These are phyloP conservation scores for Fusarium chuoi DNA, from an alignment of 2,329 filamentous ascomycete species.

Conservation along the genomic window DNA sequence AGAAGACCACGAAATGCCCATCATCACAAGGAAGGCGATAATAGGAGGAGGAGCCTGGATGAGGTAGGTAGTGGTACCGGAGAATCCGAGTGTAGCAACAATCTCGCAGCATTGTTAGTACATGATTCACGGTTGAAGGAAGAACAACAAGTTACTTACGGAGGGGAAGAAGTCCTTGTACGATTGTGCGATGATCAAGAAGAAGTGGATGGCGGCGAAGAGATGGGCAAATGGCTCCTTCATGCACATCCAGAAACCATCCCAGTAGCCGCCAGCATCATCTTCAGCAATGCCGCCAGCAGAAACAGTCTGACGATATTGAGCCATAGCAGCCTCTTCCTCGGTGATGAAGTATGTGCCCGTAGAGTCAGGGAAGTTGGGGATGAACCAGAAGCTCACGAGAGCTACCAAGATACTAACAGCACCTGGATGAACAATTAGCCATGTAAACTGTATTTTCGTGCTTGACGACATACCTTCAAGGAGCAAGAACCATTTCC, in stretches of 20 bases:
- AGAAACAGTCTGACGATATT: slow-evolving; percentile 50
- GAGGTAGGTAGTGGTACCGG: slow-evolving; percentile 49
- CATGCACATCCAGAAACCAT: slow-evolving; percentile 47
- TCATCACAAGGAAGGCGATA: slow-evolving; percentile 53
- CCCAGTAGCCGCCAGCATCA: slow-evolving; percentile 53
- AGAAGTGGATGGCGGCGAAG: slow-evolving; percentile 53
- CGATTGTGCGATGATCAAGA: slow-evolving; percentile 55
- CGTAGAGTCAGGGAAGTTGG: slow-evolving; percentile 47
- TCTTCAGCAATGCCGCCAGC: slow-evolving; percentile 50
- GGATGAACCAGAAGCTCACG: slow-evolving; percentile 49
- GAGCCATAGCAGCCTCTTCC: slow-evolving; percentile 53
- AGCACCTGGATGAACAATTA: slow-evolving; percentile 24
- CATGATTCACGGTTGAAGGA: accelerated
- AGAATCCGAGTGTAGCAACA: slow-evolving; percentile 44
- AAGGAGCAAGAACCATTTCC: slow-evolving; percentile 57
- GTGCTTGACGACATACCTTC: slow-evolving; percentile 31
- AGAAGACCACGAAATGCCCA: slow-evolving; percentile 52
- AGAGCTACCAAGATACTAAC: slow-evolving; percentile 48
- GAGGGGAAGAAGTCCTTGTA: slow-evolving; percentile 58
- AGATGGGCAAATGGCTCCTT: slow-evolving; percentile 52
- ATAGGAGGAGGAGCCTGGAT: slow-evolving; percentile 55
- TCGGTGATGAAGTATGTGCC: slow-evolving; percentile 50
- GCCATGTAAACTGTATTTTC: accelerated
- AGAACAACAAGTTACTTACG: not conserved
- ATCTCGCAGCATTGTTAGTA: slow-evolving; percentile 29